Conservation (phyloP, 805 yeast genomes). For the Maudiozyma turicensis region DNA sequence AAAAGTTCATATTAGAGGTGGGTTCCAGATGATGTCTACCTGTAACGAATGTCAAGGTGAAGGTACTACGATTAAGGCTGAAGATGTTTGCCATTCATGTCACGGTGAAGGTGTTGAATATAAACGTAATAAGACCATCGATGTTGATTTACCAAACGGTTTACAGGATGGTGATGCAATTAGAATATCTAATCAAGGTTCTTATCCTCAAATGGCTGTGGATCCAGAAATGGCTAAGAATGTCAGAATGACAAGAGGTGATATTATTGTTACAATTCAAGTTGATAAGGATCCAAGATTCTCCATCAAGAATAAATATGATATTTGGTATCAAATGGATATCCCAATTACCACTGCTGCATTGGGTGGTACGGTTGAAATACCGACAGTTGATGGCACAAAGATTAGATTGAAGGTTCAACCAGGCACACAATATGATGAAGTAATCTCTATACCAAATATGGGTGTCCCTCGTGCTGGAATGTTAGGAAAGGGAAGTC, state of each 20-base stretch:
- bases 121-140: constrained; percentile 56
- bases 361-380: constrained; percentile 78
- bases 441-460: constrained; percentile 64
- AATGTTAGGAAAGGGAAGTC: constrained; percentile 24
- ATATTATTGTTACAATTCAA: constrained; percentile 70
- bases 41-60: constrained; percentile 82
- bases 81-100: constrained; percentile 69
- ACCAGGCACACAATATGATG: constrained; percentile 74
- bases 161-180: constrained; percentile 77
- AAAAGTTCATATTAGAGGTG: constrained; percentile 76
- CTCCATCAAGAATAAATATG: constrained; percentile 48
- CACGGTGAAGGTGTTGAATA: constrained; percentile 78
- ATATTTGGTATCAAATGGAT: constrained; percentile 53
- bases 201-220: constrained; percentile 69
- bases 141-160: constrained; percentile 82
- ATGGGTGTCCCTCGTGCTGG: constrained; percentile 67
- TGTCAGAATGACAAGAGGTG: constrained; percentile 69
- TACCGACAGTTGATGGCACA: constrained; percentile 86
- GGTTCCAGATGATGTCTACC: constrained; percentile 94
- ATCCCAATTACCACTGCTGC: constrained; percentile 95
- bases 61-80: constrained; percentile 64
- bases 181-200: constrained; percentile 82
- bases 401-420: constrained; percentile 70
- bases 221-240: constrained; percentile 41
- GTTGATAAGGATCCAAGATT: constrained; percentile 70